phyloP scores from a whole-genome alignment of 768 basidiomycete genomes.

The Fomitopsis serialis region DNA sequence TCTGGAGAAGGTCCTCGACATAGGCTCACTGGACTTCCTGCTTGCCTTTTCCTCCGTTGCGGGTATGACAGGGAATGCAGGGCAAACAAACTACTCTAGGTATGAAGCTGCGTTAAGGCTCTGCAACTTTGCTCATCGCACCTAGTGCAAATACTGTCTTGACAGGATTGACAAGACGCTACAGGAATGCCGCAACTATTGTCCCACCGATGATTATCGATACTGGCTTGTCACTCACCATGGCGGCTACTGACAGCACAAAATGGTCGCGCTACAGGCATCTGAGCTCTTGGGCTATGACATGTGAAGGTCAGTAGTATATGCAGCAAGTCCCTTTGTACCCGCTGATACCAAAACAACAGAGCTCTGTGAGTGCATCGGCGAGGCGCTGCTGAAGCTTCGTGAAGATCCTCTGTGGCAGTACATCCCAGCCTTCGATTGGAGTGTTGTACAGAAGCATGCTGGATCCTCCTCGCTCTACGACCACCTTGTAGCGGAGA shows the following conservation, averaged over 20 bases:
- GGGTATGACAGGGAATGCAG: slow-evolving; percentile 10
- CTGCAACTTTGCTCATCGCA: background rate
- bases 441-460: slow-evolving; percentile 10
- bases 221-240: background rate
- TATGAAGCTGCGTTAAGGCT: background rate
- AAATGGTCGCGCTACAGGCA: background rate
- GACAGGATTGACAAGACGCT: slow-evolving; percentile 3
- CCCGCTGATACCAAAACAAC: background rate
- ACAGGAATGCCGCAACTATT: slow-evolving; percentile 5
- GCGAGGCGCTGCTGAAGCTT: slow-evolving; percentile 27
- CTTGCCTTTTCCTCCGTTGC: slow-evolving; percentile 17
- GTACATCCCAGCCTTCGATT: slow-evolving; percentile 31
- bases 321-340: too few species aligned
- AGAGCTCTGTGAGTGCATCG: slow-evolving; percentile 27
- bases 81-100: slow-evolving; percentile 15
- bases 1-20: slow-evolving; percentile 1
- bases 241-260: background rate
- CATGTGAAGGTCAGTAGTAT: background rate
- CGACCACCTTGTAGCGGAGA: slow-evolving; percentile 22
- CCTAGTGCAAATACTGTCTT: slow-evolving; percentile 10
- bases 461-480: background rate
- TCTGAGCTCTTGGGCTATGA: slow-evolving; percentile 7
- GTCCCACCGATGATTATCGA: slow-evolving; percentile 7
- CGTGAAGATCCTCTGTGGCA: slow-evolving; percentile 17
- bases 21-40: slow-evolving; percentile 12